Conservation (phyloP, 495 filamentous ascomycete genomes). For the Apiosordaria backusii region DNA sequence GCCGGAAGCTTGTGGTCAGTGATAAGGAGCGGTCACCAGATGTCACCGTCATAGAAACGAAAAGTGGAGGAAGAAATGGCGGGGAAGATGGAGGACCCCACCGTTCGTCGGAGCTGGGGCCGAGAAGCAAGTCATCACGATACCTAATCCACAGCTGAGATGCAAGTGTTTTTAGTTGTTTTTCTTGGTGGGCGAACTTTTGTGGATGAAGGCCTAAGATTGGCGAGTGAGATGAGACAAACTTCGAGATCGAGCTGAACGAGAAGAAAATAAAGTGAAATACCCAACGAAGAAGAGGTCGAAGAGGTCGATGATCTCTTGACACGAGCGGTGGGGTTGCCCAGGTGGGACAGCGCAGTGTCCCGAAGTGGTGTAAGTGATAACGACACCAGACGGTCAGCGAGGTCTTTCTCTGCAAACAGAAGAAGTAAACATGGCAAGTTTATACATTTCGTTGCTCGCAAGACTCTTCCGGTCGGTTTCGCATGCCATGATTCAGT, state of each 20-base stretch:
- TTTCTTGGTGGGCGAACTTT: neutral
- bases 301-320: neutral
- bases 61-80: neutral
- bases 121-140: neutral
- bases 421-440: neutral
- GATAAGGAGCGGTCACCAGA: neutral
- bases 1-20: neutral
- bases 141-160: neutral
- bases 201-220: neutral
- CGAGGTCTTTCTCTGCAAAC: neutral
- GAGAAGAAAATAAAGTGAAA: neutral
- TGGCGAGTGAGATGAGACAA: neutral
- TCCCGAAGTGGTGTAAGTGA: conserved; percentile 17
- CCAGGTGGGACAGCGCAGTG: neutral
- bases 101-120: neutral
- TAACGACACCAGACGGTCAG: conserved; percentile 1
- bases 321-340: neutral
- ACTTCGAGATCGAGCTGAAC: neutral
- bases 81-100: neutral
- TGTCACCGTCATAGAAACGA: neutral
- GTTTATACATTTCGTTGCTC: neutral
- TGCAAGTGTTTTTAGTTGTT: neutral
- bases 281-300: too few relatives aligned
- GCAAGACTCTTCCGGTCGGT: neutral
- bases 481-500: neutral